Base-by-base conservation (phyloP, 345 rosid species). In the Garcia nutans region DNA sequence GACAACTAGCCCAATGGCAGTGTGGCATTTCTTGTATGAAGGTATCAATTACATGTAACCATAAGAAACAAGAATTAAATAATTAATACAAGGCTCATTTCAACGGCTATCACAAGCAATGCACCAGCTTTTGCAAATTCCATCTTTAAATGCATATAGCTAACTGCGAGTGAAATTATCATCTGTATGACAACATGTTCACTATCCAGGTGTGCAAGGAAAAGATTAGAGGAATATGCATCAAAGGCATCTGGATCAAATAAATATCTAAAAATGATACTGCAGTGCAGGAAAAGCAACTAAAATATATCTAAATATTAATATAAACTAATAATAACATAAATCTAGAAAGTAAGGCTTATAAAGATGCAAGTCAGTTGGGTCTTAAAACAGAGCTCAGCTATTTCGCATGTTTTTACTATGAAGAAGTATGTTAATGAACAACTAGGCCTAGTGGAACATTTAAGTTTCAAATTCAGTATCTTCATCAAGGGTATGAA, bases 21-120 rank as follows among this genome's bases (percentile, higher is more conserved):
- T 11, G 10, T 11, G 50, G 13, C 50, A 66, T 37, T n/a, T 42
- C 6, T 45, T 16, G n/a, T 20, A 8, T 6, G 12, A 5, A 3
- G 68, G 23, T 31, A 64, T 33, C 4, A 8, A 3, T 64, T n/a
- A 64, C 16, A 37, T 4, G 8, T 63, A 16, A 10, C 8, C 15
- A 63, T 63, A 17, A 17, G 44, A 63, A 33, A 33, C 31, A 42
- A 41, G 52, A 45, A 10, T 5, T 10, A 20, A 45, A 15, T 47
- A n/a, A 20, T 66, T 47, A 66, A 66, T 66, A 13, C 54, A 66
- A 42, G 70, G 9, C 12, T 66, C 70, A 42, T 9, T 19, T 65
- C 26, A 63, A 63, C 24, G 10, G 19, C 44, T 7, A 31, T 17
- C 33, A 19, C 67, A 63, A 63, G 19, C 56, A 52, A 12, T 13